Evolutionary conservation across 2,329 filamentous ascomycete species (phyloP).

Genomic region (Colletotrichum lini): DNA sequence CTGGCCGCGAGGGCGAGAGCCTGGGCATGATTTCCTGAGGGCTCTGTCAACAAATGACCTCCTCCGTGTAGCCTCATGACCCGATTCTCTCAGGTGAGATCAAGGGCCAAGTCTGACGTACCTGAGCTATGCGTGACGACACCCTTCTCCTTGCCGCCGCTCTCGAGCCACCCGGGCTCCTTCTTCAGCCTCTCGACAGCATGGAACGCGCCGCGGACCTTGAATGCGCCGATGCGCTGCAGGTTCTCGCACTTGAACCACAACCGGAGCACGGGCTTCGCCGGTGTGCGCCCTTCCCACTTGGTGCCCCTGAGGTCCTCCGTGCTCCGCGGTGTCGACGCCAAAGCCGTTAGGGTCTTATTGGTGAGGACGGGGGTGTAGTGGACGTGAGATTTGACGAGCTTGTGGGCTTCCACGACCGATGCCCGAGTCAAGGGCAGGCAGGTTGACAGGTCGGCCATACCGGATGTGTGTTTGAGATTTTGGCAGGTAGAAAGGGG

Average conservation of each 20-base stretch:
- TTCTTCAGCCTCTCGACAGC: conserved; percentile 79
- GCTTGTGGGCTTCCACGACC: conserved; percentile 78
- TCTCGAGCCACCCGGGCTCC: conserved; percentile 73
- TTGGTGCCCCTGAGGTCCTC: conserved; percentile 69
- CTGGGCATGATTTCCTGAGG: conserved; percentile 90
- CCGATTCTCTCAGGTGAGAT: no score
- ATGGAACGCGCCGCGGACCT: conserved; percentile 91
- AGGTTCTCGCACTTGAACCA: conserved; percentile 98
- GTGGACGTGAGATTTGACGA: conserved; percentile 84
- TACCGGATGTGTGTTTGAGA: conserved; percentile 45
- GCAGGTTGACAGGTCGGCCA: conserved; percentile 68
- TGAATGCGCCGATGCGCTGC: conserved; percentile 93
- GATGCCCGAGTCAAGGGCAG: conserved; percentile 80
- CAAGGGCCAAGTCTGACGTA: conserved; percentile 53
- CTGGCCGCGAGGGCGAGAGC: conserved; percentile 88
- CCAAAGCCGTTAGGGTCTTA: conserved; percentile 79
- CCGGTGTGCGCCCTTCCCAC: conserved; percentile 69
- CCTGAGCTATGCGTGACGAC: conserved; percentile 93
- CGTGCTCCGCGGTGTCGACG: conserved; percentile 76
- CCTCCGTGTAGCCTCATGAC: background rate
- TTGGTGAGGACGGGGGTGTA: conserved; percentile 87
- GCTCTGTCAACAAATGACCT: background rate
- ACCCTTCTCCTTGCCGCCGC: conserved; percentile 73
- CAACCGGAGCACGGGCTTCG: conserved; percentile 77
- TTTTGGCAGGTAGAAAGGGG: background rate